These are phyloP conservation scores for Geosmithia morbida DNA, from an alignment of 2,329 filamentous ascomycete species.

Conservation along the genomic window DNA sequence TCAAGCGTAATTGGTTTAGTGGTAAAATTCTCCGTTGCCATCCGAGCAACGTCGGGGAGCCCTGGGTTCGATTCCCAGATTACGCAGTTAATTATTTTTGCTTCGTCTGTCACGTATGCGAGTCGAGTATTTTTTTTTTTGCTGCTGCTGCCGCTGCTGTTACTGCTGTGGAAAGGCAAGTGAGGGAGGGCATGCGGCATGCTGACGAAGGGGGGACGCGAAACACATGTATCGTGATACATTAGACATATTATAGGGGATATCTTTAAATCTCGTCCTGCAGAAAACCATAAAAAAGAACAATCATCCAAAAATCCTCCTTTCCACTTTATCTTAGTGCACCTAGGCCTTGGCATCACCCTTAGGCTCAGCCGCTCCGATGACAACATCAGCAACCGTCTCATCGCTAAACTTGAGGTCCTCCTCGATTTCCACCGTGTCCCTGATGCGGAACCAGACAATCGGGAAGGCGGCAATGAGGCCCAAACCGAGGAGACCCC, in stretches of 20 bases:
- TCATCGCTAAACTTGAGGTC: slow-evolving; percentile 79
- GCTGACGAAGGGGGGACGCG: too few species aligned
- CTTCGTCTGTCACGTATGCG: not conserved
- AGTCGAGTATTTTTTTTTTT: too few species aligned
- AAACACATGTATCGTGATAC: too few species aligned
- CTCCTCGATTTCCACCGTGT: slow-evolving; percentile 67
- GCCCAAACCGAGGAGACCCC: slow-evolving; percentile 61
- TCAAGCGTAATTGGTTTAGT: not conserved
- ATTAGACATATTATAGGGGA: too few species aligned
- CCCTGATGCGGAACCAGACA: slow-evolving; percentile 65
- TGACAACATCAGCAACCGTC: slow-evolving; percentile 55
- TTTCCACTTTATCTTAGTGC: too few species aligned
- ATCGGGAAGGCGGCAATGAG: slow-evolving; percentile 67
- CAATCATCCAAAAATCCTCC: too few species aligned
- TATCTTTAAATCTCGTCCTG: too few species aligned
- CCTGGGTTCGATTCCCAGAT: not conserved
- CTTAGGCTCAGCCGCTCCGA: not conserved
- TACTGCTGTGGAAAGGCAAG: too few species aligned
- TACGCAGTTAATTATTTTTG: not conserved
- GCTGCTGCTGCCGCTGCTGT: too few species aligned
- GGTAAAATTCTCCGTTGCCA: not conserved
- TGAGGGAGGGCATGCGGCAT: too few species aligned
- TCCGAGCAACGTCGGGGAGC: not conserved
- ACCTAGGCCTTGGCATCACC: not conserved
- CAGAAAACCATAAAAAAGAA: not conserved